phyloP scores from a whole-genome alignment of 176 grass and related monocot genomes.

The Carex myosuroides region DNA sequence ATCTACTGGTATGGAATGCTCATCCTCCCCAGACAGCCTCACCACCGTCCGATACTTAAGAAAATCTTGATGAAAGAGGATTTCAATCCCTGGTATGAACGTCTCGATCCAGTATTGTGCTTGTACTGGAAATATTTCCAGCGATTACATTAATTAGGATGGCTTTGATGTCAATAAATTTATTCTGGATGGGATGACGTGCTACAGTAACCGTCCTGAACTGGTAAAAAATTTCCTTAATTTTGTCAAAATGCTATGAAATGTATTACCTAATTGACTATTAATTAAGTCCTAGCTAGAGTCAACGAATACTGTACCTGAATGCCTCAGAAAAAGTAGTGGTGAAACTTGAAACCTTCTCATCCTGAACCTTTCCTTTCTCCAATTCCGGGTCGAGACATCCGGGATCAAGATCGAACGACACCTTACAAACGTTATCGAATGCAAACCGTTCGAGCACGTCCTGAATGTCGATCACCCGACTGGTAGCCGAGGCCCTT shows the following conservation, averaged over 20 bases:
- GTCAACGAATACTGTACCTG: background rate
- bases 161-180: background rate
- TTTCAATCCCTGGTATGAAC: too few relatives aligned
- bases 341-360: background rate
- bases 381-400: slow-evolving; percentile 23
- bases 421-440: slow-evolving; percentile 65
- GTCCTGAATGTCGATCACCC: slow-evolving; percentile 46
- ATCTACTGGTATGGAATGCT: too few relatives aligned
- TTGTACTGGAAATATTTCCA: too few relatives aligned
- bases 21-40: too few relatives aligned
- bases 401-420: slow-evolving; percentile 49
- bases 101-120: too few relatives aligned
- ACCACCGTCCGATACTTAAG: too few relatives aligned
- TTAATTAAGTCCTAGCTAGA: background rate
- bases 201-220: background rate
- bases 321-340: slow-evolving; percentile 47
- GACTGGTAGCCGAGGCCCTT: background rate
- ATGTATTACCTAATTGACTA: too few relatives aligned
- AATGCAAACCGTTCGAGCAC: slow-evolving; percentile 59
- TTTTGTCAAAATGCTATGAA: too few relatives aligned
- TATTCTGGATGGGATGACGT: background rate
- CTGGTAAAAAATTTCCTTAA: background rate
- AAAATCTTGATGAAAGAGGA: too few relatives aligned
- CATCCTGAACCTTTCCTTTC: background rate
- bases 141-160: background rate